Evolutionary conservation across 192 early-diverging fungal genomes (phyloP), one percentile per base, ranked within the genome.

Genomic region (Podila horticola): DNA sequence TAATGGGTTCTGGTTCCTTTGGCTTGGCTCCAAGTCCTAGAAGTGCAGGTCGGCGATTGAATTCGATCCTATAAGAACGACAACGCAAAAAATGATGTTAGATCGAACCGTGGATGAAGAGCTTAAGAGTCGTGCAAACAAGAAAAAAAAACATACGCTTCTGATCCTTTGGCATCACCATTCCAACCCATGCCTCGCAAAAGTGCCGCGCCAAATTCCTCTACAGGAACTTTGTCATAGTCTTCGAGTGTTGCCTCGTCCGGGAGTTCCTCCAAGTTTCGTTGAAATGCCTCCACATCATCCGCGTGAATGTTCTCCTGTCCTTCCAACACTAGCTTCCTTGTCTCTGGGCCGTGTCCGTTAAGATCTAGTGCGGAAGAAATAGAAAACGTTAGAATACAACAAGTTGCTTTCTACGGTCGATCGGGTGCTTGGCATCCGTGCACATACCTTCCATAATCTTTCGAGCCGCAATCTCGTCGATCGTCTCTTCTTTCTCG

Each of bases 101-200:
- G 8, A 8, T 19, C 5, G 24, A 13, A 38, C 24, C 22, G 2
- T 4, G 15, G 0, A 15, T 38, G 19, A 12, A 49, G 28, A 2
- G 13, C 13, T 15, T 15, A 41, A 49, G 31, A n/a, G 19, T 6
- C 9, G 17, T 7, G 2, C 24, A 33, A 17, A 49, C 55, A 12
- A 48, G 15, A 22, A 19, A 58, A 33, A 33, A 41, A 58, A 72
- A 52, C 82, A 31, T 57, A 86, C 67, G 64, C 65, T 51, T 58
- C 62, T 3, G 63, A 68, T 63, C 77, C 77, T 24, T 81, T 73
- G 6, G 62, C 83, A 38, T 93, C 93, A 52, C 92, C 90, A 51
- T 88, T 90, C 95, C 95, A 97, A 1, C 97, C 97, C 94, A 97
- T 95, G 0, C 97, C 97, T 17, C 94, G 86, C 60, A 98, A 79